Base-by-base conservation (phyloP, 768 basidiomycete genomes). In the Rhizopogon vulgaris region DNA sequence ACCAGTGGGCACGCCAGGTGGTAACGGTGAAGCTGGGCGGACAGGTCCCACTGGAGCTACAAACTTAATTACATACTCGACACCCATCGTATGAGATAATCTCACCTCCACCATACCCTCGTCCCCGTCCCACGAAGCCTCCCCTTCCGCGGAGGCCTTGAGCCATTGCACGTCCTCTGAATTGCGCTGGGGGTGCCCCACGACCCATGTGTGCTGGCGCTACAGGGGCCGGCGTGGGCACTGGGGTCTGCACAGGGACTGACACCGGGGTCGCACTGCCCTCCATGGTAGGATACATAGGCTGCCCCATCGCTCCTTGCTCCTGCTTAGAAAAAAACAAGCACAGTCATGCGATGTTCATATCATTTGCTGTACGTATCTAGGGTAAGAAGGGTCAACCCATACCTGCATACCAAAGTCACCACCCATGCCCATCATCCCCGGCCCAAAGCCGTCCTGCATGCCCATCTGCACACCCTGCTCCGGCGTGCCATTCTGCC, bases 1-100 rank as follows among this genome's bases (percentile, higher is more conserved):
- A 1, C 90, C 90, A 0, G 90, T 93, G 1, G 90, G 90, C 17
- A 93, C 90, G 53, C 84, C 84, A 12, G 90, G 89, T 1, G 90
- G 90, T 1, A 93, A 76, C 15, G 90, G 90, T 0, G 90, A 92
- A 6, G 89, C 85, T 4, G 90, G 85, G 53, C 90, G 79, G 34
- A 82, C 82, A 38, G 86, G 82, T 6, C 75, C 73, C 51, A 75
- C 73, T 24, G 80, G 78, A 43, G 66, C 66, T 67, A 38, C 36
- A 36, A 36, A 30, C 42, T 51, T 4, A 18, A 24, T 45, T 57
- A 49, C 54, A 38, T 6, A 57, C 40, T 34, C 15, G 4, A 47
- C 27, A 22, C 38, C 37, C 18, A 39, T 40, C 18, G 12, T 32
- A 14, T 6, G 11, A 46, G 38, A 38, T 49, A 52, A 56, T 56